Conservation (phyloP, 441 rosid species). For the Sinapis alba region DNA sequence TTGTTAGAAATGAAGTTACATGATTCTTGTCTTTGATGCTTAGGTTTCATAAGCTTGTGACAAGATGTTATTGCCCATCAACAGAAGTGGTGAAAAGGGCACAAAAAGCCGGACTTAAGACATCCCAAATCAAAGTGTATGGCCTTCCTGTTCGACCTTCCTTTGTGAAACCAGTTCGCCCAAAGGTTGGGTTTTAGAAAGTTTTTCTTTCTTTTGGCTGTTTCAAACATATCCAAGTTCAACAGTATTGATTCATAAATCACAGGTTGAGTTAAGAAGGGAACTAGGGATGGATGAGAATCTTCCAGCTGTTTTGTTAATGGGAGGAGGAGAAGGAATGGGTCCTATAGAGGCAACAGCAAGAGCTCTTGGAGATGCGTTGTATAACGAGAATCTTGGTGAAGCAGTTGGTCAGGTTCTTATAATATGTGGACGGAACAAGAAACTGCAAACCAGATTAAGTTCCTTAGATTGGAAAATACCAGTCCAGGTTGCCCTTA, state of each 20-base stretch:
- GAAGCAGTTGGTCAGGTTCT: slow-evolving; percentile 84
- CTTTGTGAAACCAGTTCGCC: slow-evolving; percentile 83
- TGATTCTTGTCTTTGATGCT: background rate
- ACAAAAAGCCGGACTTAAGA: slow-evolving; percentile 73
- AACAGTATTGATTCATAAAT: background rate
- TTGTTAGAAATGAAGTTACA: background rate
- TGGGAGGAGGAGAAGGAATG: slow-evolving; percentile 99
- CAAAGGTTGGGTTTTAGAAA: slow-evolving; percentile 61
- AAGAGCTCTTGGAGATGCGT: slow-evolving; percentile 70
- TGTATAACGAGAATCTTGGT: slow-evolving; percentile 72
- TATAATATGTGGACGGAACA: slow-evolving; percentile 89
- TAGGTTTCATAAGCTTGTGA: slow-evolving; percentile 99
- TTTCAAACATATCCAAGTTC: background rate
- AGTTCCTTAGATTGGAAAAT: slow-evolving; percentile 75
- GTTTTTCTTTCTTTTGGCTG: background rate
- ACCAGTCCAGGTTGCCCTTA: slow-evolving; percentile 72
- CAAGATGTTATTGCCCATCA: slow-evolving; percentile 97
- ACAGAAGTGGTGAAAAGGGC: slow-evolving; percentile 85
- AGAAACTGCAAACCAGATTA: slow-evolving; percentile 66
- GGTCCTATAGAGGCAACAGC: slow-evolving; percentile 98
- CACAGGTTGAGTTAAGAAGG: slow-evolving; percentile 71
- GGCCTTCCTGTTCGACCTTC: slow-evolving; percentile 99
- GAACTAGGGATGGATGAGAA: slow-evolving; percentile 87
- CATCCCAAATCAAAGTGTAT: slow-evolving; percentile 82
- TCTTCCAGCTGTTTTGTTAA: slow-evolving; percentile 90